These are phyloP conservation scores for Basipetospora sp. DNA, from an alignment of 2,329 filamentous ascomycete genomes.

Conservation along the genomic window DNA sequence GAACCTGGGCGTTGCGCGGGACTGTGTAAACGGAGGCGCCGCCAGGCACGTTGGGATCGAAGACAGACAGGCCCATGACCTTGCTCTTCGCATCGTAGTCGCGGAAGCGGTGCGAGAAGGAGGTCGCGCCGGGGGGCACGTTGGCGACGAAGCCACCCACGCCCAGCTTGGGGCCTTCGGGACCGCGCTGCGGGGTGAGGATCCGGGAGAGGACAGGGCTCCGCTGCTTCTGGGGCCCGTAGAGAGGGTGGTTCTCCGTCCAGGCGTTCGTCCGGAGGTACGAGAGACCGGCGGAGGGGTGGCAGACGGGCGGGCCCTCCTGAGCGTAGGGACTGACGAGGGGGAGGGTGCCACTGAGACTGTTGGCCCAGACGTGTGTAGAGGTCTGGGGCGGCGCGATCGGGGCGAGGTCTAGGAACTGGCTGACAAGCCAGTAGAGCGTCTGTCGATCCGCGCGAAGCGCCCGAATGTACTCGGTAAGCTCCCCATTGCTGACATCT, in stretches of 20 bases:
- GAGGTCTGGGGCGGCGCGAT: slow-evolving; percentile 20
- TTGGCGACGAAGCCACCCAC: slow-evolving; percentile 39
- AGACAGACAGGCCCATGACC: slow-evolving; percentile 7
- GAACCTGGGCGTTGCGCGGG: slow-evolving; percentile 27
- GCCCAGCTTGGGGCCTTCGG: slow-evolving; percentile 29
- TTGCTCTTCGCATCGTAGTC: slow-evolving; percentile 5
- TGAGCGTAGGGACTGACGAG: slow-evolving; percentile 30
- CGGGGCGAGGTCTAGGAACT: slow-evolving; percentile 48
- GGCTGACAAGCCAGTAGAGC: slow-evolving; percentile 40
- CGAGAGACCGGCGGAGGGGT: slow-evolving; percentile 48
- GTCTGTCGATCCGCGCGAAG: slow-evolving; percentile 34
- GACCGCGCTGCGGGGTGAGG: slow-evolving; percentile 27
- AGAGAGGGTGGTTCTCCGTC: slow-evolving; percentile 45
- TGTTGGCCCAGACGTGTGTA: slow-evolving; percentile 15
- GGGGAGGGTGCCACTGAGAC: slow-evolving; percentile 6
- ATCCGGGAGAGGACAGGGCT: slow-evolving; percentile 37
- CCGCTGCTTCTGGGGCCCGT: slow-evolving; percentile 40
- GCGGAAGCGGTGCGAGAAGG: slow-evolving; percentile 21
- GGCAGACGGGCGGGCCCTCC: slow-evolving; percentile 42
- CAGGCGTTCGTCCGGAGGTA: slow-evolving; percentile 42
- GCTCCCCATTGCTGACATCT: slow-evolving; percentile 34
- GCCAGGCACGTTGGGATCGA: slow-evolving; percentile 34
- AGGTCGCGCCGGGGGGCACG: slow-evolving; percentile 26
- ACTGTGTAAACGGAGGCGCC: slow-evolving; percentile 41
- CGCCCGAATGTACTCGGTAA: slow-evolving; percentile 36